A percentile compares a stretch with the other conserved stretches of the same genome.
phyloP scores from a whole-genome alignment of 1,284 basidiomycete species.

The Termitomyces sp. region DNA sequence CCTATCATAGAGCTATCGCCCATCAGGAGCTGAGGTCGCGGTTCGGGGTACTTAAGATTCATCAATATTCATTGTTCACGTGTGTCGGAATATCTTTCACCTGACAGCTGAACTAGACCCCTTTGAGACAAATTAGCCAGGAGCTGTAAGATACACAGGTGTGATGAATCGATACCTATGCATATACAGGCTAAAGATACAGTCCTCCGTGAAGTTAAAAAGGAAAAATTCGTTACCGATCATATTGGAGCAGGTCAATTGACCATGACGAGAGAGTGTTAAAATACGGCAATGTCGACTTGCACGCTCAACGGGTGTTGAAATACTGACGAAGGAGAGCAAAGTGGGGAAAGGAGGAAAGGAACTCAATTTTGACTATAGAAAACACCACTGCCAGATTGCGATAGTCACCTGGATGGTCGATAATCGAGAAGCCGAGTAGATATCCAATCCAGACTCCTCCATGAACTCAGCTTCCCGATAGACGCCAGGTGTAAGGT shows the following conservation, averaged over 20 bases:
- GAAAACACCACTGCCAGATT: background rate
- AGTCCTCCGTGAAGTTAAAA: too few relatives aligned
- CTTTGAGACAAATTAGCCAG: background rate
- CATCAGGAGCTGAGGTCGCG: too few relatives aligned
- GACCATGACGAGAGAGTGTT: background rate
- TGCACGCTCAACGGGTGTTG: background rate
- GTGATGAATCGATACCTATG: background rate
- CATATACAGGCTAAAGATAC: too few relatives aligned
- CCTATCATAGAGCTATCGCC: too few relatives aligned
- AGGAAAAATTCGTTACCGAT: too few relatives aligned
- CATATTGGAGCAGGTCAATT: background rate
- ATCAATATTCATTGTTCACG: background rate
- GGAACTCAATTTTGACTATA: background rate
- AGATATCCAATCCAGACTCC: background rate
- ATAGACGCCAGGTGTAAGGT: slow-evolving; percentile 38
- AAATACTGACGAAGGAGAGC: too few relatives aligned
- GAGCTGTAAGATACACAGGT: background rate
- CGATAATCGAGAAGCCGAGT: background rate
- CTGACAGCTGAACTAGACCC: background rate
- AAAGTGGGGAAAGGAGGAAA: background rate
- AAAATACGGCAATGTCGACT: background rate
- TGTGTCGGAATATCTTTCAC: background rate
- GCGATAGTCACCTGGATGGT: background rate
- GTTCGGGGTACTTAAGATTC: too few relatives aligned
- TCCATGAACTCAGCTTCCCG: slow-evolving; percentile 5